These are phyloP conservation scores for Coemansia sp. DNA, from an alignment of 192 early-diverging fungal species.

Conservation along the genomic window DNA sequence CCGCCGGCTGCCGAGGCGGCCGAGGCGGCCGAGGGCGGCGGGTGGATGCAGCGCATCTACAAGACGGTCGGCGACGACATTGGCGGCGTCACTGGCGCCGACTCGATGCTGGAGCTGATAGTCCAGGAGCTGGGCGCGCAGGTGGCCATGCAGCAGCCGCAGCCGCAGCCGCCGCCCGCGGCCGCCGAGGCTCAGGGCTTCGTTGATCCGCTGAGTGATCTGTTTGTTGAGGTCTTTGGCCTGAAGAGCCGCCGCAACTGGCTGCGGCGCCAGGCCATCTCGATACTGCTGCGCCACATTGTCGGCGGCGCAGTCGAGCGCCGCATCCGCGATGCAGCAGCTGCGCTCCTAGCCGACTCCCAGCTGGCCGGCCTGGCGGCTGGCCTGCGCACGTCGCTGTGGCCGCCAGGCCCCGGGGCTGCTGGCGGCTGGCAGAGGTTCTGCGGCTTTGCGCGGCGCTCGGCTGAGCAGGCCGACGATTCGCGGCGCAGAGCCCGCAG, in stretches of 20 bases:
- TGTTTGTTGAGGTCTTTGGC: conserved; percentile 93
- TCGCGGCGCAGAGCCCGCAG: conserved; percentile 50
- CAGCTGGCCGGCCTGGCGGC: conserved; percentile 19
- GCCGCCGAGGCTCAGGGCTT: conserved; percentile 42
- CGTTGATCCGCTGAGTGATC: conserved; percentile 73
- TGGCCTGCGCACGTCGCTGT: conserved; percentile 37
- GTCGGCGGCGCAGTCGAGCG: conserved; percentile 86
- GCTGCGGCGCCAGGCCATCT: conserved; percentile 82
- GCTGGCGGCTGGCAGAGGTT: background rate
- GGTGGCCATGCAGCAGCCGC: conserved; percentile 49
- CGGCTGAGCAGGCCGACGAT: conserved; percentile 1
- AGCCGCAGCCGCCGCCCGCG: background rate
- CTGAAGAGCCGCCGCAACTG: conserved; percentile 82
- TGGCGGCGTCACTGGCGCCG: conserved; percentile 65
- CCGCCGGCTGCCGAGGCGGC: conserved; percentile 13
- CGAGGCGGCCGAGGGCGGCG: background rate
- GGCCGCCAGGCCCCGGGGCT: conserved; percentile 16
- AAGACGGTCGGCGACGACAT: conserved; percentile 72
- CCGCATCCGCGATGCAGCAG: conserved; percentile 31
- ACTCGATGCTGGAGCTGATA: conserved; percentile 68
- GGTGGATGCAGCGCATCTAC: conserved; percentile 62
- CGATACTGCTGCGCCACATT: conserved; percentile 80
- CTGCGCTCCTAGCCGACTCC: conserved; percentile 13
- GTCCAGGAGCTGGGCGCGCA: conserved; percentile 67
- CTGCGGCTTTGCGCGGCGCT: conserved; percentile 8